A percentile compares a stretch with the other conserved stretches of the same genome.
phyloP scores from a whole-genome alignment of 305 asterid genomes.

The Vinca major region DNA sequence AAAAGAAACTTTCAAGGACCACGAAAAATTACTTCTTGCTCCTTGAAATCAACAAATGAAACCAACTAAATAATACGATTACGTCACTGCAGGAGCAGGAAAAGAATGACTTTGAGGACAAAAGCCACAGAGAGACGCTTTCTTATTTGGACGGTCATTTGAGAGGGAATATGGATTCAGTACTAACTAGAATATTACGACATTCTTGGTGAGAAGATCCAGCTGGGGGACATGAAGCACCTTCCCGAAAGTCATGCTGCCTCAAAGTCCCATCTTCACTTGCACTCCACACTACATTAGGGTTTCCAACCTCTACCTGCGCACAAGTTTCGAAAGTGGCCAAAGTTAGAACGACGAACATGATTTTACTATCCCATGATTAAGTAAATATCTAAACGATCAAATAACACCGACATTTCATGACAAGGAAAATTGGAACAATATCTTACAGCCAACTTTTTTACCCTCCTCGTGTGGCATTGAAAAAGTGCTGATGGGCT shows the following conservation, averaged over 20 bases:
- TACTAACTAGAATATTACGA: conserved; percentile 84
- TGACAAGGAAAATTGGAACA: not conserved
- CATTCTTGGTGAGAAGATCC: conserved; percentile 93
- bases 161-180: conserved; percentile 13
- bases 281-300: conserved; percentile 98
- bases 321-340: conserved; percentile 11
- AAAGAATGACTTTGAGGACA: not conserved
- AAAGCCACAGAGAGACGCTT: conserved; percentile 3
- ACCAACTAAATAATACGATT: not conserved
- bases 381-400: not conserved
- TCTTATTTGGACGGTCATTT: not conserved
- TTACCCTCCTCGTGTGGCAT: conserved; percentile 87
- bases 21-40: not conserved
- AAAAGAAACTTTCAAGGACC: not conserved
- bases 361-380: not conserved
- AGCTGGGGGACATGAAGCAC: conserved; percentile 90
- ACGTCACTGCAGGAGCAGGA: not conserved
- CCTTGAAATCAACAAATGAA: not conserved
- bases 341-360: conserved; percentile 5
- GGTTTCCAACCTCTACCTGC: conserved; percentile 95
- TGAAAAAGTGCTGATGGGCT: conserved; percentile 67
- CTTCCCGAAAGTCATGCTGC: conserved; percentile 97
- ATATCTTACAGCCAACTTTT: conserved; percentile 79
- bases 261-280: conserved; percentile 99
- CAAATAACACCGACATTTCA: not conserved